Percentiles rank a stretch among this genome's conserved stretches.
phyloP scores from a whole-genome alignment of 192 early-diverging fungal genomes.

The Backusella liffmaniae region DNA sequence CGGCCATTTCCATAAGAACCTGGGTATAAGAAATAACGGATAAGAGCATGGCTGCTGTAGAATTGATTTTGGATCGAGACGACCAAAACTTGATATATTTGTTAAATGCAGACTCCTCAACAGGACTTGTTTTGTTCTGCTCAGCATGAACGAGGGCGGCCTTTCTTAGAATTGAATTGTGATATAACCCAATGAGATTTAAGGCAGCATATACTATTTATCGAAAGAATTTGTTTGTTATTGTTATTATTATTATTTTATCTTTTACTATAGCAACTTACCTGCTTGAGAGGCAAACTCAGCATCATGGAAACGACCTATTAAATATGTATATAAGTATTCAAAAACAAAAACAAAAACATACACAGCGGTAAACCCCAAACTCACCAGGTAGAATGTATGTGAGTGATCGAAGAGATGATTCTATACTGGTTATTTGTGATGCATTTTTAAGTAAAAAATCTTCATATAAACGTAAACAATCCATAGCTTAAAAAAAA shows the following conservation, averaged over 20 bases:
- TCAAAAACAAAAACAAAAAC: background rate
- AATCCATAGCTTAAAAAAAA: constrained; percentile 37
- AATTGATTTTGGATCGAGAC: constrained; percentile 21
- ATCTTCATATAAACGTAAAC: constrained; percentile 73
- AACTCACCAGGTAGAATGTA: constrained; percentile 84
- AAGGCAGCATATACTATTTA: constrained; percentile 71
- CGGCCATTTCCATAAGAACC: constrained; percentile 39
- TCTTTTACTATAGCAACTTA: constrained; percentile 30
- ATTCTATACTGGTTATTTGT: constrained; percentile 86
- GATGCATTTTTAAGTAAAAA: constrained; percentile 88
- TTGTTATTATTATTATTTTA: background rate
- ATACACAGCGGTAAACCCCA: background rate
- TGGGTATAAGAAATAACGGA: constrained; percentile 55
- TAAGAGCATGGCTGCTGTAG: constrained; percentile 55
- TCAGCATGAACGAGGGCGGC: constrained; percentile 42
- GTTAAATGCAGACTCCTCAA: constrained; percentile 55
- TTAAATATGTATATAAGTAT: background rate
- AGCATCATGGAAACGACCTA: constrained; percentile 89
- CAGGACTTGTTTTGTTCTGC: constrained; percentile 1
- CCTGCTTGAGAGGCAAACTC: constrained; percentile 89
- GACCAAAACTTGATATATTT: constrained; percentile 69
- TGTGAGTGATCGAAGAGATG: constrained; percentile 79
- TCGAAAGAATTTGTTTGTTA: background rate
- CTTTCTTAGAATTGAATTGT: constrained; percentile 75
- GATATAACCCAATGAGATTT: constrained; percentile 80